Evolutionary conservation across 2,329 filamentous ascomycete species (phyloP).

Genomic region (Lojkania enalia): DNA sequence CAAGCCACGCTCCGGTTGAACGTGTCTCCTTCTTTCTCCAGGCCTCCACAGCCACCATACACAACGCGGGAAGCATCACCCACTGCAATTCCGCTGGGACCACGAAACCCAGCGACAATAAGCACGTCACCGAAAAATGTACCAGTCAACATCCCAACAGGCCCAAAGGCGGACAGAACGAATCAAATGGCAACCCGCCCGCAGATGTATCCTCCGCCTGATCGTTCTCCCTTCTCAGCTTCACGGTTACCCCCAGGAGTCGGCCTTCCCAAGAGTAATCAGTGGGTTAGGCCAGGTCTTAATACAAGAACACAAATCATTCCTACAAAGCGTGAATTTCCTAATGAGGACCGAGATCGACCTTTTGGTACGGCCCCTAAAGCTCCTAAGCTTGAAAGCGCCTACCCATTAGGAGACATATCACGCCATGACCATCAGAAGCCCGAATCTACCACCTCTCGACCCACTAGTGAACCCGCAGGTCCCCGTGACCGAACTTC

Average conservation of each 20-base stretch:
- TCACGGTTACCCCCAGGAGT: constrained; percentile 37
- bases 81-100: constrained; percentile 29
- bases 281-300: constrained; percentile 50
- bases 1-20: constrained; percentile 37
- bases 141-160: constrained; percentile 45
- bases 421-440: constrained; percentile 27
- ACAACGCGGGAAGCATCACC: constrained; percentile 34
- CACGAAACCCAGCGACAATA: constrained; percentile 46
- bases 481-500: too few relatives aligned
- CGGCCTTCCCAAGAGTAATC: constrained; percentile 41
- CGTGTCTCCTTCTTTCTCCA: constrained; percentile 38
- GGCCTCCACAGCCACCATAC: constrained; percentile 30
- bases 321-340: constrained; percentile 51
- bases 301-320: constrained; percentile 37
- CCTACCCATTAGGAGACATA: constrained; percentile 19
- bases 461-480: too few relatives aligned
- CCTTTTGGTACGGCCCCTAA: constrained; percentile 37
- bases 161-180: constrained; percentile 44
- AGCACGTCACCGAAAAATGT: constrained; percentile 43
- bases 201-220: constrained; percentile 35
- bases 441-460: constrained; percentile 17
- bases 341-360: constrained; percentile 48
- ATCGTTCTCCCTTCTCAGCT: constrained; percentile 31
- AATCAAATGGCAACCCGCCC: constrained; percentile 33
- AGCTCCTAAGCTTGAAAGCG: constrained; percentile 38